Evolutionary conservation across 108 stramenopile genomes (phyloP).

Genomic region (Pseudonitzschia multiseries): DNA sequence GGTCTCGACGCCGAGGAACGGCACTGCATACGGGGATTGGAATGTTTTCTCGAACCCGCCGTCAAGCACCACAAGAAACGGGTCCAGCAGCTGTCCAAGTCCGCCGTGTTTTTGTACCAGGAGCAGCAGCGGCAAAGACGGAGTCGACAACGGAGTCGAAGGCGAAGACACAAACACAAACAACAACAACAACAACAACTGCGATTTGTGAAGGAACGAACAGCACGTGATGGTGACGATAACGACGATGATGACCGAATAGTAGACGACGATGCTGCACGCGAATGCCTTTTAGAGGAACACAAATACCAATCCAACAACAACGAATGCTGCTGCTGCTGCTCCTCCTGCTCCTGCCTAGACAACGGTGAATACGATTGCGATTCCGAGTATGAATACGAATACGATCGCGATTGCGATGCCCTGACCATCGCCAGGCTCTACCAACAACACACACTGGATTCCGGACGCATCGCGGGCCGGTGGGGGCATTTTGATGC

Average conservation of each 20-base stretch:
- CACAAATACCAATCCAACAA: too few relatives aligned
- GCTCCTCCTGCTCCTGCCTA: too few relatives aligned
- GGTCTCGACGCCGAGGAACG: not conserved
- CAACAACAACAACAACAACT: not conserved
- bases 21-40: slow-evolving; percentile 4
- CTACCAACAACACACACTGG: not conserved
- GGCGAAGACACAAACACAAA: too few relatives aligned
- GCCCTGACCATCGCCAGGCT: not conserved
- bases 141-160: not conserved
- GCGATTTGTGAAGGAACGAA: too few relatives aligned
- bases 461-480: not conserved
- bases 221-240: not conserved
- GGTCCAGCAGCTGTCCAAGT: not conserved
- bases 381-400: too few relatives aligned
- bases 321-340: too few relatives aligned
- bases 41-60: not conserved
- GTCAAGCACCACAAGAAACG: not conserved
- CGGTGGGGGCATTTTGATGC: slow-evolving; percentile 23
- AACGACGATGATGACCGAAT: not conserved
- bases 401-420: too few relatives aligned
- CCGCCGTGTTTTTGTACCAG: slow-evolving; percentile 2
- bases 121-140: not conserved
- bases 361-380: too few relatives aligned
- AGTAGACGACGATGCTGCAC: too few relatives aligned
- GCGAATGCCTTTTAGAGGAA: too few relatives aligned